Base-by-base conservation (phyloP, 1,284 basidiomycete genomes). In the Paramarasmius palmivorus region DNA sequence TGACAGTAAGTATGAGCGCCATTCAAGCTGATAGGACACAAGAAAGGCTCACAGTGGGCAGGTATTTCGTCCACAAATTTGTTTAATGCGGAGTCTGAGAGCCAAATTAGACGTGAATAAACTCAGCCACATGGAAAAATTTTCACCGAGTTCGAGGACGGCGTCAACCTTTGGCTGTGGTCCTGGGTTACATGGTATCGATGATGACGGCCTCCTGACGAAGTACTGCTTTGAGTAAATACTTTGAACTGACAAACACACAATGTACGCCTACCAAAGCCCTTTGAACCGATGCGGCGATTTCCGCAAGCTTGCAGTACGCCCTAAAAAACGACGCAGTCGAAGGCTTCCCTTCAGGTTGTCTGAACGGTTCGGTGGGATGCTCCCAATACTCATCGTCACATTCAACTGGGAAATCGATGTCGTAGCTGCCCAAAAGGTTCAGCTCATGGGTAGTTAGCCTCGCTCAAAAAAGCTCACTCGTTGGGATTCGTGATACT, bases 1-100 rank as follows among this genome's bases (percentile, higher is more conserved):
- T n/a, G n/a, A n/a, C n/a, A n/a, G n/a, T n/a, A n/a, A n/a, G n/a
- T n/a, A n/a, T n/a, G n/a, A n/a, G n/a, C n/a, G n/a, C n/a, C n/a
- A n/a, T n/a, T n/a, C n/a, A n/a, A n/a, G n/a, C n/a, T n/a, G n/a
- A n/a, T n/a, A n/a, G n/a, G n/a, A n/a, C n/a, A n/a, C n/a, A n/a
- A n/a, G n/a, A n/a, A n/a, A 6, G 15, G 50, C 73, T 56, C 68
- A 76, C 65, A 68, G 49, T 78, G 75, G 59, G 76, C 73, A 2
- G 82, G 82, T 0, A 84, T 75, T 4, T 73, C 63, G 50, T 84
- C 80, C 3, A 83, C 74, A 81, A 83, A 84, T 17, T 76, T 73
- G 57, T 83, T 83, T 42, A 84, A 63, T 3, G 78, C 78, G 12
- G 77, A 78, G 64, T 84, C 83, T 46, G 44, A 5, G 15, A 7